phyloP scores from a whole-genome alignment of 495 filamentous ascomycete genomes.

The Hyaloscypha finlandica region DNA sequence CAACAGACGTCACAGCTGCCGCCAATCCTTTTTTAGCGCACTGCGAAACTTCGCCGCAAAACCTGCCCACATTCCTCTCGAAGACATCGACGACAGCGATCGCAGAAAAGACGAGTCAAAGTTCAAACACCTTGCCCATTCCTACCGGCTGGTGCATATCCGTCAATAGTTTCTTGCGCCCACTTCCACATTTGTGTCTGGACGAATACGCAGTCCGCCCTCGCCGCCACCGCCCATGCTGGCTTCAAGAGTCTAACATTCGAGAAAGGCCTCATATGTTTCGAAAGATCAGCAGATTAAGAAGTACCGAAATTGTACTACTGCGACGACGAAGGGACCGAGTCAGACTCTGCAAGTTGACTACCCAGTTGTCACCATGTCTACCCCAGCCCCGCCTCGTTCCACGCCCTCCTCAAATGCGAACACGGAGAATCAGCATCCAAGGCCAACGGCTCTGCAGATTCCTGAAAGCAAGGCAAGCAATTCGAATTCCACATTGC shows the following conservation, averaged over 20 bases:
- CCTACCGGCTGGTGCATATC: neutral
- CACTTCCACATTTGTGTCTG: neutral
- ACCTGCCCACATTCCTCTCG: neutral
- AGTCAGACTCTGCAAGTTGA: neutral
- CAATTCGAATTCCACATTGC: slow-evolving; percentile 17
- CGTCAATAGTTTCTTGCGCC: neutral
- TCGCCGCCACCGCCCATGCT: neutral
- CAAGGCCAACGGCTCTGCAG: slow-evolving; percentile 24
- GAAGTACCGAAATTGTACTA: neutral
- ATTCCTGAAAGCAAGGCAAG: neutral
- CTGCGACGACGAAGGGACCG: neutral
- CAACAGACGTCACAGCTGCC: neutral
- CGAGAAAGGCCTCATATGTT: slow-evolving; percentile 9
- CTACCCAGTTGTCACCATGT: neutral
- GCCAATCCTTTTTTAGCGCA: neutral
- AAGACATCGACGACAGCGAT: neutral
- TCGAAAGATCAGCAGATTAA: neutral
- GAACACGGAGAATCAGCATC: slow-evolving; percentile 15
- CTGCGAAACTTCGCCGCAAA: neutral
- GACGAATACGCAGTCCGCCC: neutral
- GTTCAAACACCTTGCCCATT: too few species aligned
- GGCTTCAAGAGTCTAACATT: neutral
- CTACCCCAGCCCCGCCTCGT: slow-evolving; percentile 12
- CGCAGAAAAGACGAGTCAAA: too few species aligned
- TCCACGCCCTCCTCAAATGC: slow-evolving; percentile 10